Conservation (phyloP, 2,329 filamentous ascomycete genomes). For the Xylaria sp. region DNA sequence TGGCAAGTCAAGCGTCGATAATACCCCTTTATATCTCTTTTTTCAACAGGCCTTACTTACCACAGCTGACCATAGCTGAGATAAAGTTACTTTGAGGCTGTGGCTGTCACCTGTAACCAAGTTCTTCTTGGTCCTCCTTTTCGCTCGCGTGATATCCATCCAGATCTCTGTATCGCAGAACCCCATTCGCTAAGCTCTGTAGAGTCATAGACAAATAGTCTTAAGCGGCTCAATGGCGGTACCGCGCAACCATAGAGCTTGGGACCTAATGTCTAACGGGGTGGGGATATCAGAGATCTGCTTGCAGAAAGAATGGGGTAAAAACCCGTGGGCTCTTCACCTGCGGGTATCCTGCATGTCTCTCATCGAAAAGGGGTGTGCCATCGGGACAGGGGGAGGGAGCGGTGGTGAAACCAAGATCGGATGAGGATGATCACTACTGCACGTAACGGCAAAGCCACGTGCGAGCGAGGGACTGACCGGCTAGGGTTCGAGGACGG, state of each 20-base stretch:
- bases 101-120: not conserved
- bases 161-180: not conserved
- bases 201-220: not conserved
- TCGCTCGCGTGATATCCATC: not conserved
- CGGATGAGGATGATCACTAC: slow-evolving; percentile 7
- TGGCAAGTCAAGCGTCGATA: not conserved
- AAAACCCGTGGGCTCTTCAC: not conserved
- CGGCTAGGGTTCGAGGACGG: not conserved
- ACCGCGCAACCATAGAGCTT: not conserved
- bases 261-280: not conserved
- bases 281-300: slow-evolving; percentile 1
- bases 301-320: slow-evolving; percentile 11
- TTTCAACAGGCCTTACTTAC: not conserved
- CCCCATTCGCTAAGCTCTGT: not conserved
- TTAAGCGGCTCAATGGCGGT: not conserved
- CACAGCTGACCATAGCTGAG: not conserved
- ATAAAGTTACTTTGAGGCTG: not conserved
- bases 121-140: not conserved
- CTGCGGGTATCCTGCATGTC: slow-evolving; percentile 13
- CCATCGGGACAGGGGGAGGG: slow-evolving; percentile 7
- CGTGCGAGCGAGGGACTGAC: slow-evolving; percentile 16
- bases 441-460: slow-evolving; percentile 19
- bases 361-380: not conserved
- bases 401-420: slow-evolving; percentile 10
- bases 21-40: slow-evolving; percentile 1